phyloP scores from a whole-genome alignment of 192 early-diverging fungal genomes.

The Endogone sp. region DNA sequence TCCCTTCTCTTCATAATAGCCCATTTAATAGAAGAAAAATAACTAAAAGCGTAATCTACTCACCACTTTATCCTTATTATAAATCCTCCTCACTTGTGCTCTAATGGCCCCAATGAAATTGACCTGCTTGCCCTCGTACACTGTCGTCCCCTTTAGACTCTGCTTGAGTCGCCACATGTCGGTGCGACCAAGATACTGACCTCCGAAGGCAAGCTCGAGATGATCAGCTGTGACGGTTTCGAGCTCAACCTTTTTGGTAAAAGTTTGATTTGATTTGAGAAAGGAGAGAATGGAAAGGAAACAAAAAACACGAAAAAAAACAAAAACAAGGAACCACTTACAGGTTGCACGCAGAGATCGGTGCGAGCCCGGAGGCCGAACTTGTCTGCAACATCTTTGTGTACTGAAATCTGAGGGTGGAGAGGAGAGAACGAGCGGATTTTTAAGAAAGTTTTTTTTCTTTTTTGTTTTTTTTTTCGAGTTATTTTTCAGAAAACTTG shows the following conservation, averaged over 20 bases:
- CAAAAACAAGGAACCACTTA: not conserved
- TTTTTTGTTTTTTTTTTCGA: not conserved
- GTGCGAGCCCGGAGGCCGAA: conserved; percentile 57
- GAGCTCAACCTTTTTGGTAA: conserved; percentile 53
- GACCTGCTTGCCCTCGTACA: conserved; percentile 77
- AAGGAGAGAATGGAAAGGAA: not conserved
- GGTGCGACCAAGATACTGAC: conserved; percentile 87
- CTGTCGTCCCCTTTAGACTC: conserved; percentile 58
- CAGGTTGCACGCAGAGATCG: conserved; percentile 41
- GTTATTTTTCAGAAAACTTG: conserved; percentile 7
- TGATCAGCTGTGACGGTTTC: conserved; percentile 66
- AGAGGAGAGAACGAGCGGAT: conserved; percentile 1
- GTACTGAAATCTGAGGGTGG: conserved; percentile 56
- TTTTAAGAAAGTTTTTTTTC: too few relatives aligned
- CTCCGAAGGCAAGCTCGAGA: conserved; percentile 82
- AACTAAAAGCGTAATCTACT: not conserved
- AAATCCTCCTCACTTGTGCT: conserved; percentile 80
- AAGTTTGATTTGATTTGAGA: not conserved
- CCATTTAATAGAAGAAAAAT: too few relatives aligned
- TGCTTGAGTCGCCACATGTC: conserved; percentile 93
- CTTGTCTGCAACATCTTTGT: conserved; percentile 58
- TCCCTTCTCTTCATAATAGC: too few relatives aligned
- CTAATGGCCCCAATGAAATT: conserved; percentile 65
- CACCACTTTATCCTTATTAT: conserved; percentile 57
- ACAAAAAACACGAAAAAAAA: not conserved